A percentile compares a stretch with the other conserved stretches of the same genome.
Conservation (phyloP, 2,329 filamentous ascomycete species). For the Claviceps africana region DNA sequence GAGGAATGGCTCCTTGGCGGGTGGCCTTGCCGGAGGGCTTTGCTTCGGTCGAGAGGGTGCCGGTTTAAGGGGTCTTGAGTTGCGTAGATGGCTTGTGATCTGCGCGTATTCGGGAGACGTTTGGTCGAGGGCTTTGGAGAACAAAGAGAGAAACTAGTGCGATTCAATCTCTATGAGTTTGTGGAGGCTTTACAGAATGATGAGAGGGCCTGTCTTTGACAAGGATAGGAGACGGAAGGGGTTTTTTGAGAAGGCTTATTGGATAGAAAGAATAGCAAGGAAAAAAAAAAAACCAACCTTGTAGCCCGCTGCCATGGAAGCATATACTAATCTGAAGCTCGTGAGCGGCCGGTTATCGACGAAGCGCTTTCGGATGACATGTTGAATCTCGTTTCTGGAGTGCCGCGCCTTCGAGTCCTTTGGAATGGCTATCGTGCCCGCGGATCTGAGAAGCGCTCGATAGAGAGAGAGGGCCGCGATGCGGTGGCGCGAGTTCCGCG, state of each 20-base stretch:
- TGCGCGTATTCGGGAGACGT: slow-evolving; percentile 26
- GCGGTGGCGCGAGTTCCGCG: slow-evolving; percentile 38
- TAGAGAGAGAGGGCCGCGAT: slow-evolving; percentile 54
- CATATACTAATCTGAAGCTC: slow-evolving; percentile 44
- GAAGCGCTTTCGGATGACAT: slow-evolving; percentile 50
- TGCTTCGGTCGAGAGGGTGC: slow-evolving; percentile 8
- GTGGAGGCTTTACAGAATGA: background rate
- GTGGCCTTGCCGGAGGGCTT: slow-evolving; percentile 7
- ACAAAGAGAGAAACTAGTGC: slow-evolving; percentile 24
- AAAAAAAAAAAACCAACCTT: slow-evolving; percentile 27
- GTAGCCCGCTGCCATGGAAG: slow-evolving; percentile 55
- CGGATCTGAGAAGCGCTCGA: slow-evolving; percentile 51
- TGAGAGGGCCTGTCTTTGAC: background rate
- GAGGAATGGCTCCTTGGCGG: slow-evolving; percentile 16
- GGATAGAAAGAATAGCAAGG: too few relatives aligned
- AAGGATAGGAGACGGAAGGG: background rate
- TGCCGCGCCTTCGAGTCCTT: slow-evolving; percentile 18
- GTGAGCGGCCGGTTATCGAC: slow-evolving; percentile 41
- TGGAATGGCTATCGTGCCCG: slow-evolving; percentile 37
- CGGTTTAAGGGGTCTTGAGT: slow-evolving; percentile 11
- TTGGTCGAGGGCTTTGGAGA: slow-evolving; percentile 24
- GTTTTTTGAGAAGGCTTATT: background rate
- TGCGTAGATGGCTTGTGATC: slow-evolving; percentile 27
- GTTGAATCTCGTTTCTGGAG: slow-evolving; percentile 16
- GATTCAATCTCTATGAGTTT: background rate